Evolutionary conservation across 345 rosid species (phyloP).

Genomic region (Gossypium raimondii): DNA sequence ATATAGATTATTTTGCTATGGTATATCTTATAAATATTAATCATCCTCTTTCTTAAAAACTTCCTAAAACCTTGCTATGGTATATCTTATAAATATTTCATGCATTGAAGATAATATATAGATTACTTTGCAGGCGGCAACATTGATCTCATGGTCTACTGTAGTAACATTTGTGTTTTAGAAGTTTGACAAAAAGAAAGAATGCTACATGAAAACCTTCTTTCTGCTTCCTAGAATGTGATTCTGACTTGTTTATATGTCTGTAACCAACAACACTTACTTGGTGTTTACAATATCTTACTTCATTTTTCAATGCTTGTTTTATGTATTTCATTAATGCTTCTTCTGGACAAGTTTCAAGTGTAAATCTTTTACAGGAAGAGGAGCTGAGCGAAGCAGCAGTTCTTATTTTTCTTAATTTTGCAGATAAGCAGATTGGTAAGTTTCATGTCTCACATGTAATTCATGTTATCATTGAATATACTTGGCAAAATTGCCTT

Average conservation of each 20-base stretch:
- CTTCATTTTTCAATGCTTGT: background rate
- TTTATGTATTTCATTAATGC: background rate
- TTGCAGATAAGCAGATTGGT: conserved; percentile 85
- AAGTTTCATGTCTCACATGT: conserved; percentile 16
- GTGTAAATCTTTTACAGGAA: conserved; percentile 36
- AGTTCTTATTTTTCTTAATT: conserved; percentile 36
- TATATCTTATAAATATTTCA: background rate
- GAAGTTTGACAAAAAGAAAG: background rate
- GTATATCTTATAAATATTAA: too few relatives aligned
- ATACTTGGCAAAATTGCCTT: too few relatives aligned
- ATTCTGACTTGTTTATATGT: background rate
- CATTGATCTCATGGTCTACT: background rate
- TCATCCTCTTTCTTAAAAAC: background rate
- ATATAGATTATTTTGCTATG: too few relatives aligned
- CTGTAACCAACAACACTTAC: background rate
- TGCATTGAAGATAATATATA: background rate
- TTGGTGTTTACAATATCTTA: background rate
- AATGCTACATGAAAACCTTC: background rate
- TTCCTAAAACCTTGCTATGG: background rate
- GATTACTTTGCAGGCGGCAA: background rate
- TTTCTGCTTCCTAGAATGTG: background rate
- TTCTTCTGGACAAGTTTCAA: background rate
- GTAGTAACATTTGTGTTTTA: background rate
- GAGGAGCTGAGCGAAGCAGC: conserved; percentile 66
- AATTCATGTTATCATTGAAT: too few relatives aligned